Evolutionary conservation across 768 basidiomycete genomes (phyloP).

Genomic region (Chalciporus chontae): DNA sequence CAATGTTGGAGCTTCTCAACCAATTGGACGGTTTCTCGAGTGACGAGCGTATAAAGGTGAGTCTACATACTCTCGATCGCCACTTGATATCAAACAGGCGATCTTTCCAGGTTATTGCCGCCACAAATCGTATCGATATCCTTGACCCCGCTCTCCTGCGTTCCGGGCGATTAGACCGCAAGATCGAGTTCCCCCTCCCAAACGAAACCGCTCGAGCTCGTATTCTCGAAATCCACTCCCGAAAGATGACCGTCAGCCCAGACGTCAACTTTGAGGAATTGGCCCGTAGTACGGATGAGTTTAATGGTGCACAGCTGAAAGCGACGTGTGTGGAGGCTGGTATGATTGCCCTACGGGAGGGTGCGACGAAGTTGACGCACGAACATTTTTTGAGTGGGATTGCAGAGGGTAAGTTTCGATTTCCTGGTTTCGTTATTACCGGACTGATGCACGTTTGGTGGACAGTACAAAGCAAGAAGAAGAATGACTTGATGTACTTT

Average conservation of each 20-base stretch:
- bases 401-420: constrained; percentile 62
- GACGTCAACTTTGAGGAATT: constrained; percentile 98
- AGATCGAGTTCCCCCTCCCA: constrained; percentile 98
- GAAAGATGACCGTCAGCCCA: constrained; percentile 85
- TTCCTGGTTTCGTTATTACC: background rate
- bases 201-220: constrained; percentile 95
- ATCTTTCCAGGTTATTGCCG: constrained; percentile 81
- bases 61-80: background rate
- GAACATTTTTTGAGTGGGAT: constrained; percentile 96
- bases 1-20: constrained; percentile 99
- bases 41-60: constrained; percentile 94
- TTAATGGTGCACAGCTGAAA: constrained; percentile 96
- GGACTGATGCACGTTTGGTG: constrained; percentile 24
- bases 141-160: constrained; percentile 97
- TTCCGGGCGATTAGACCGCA: constrained; percentile 94
- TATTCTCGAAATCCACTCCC: constrained; percentile 94
- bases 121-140: constrained; percentile 98
- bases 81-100: constrained; percentile 4
- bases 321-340: constrained; percentile 99
- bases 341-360: constrained; percentile 96
- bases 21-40: constrained; percentile 97
- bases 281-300: constrained; percentile 95
- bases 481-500: constrained; percentile 96
- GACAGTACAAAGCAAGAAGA: constrained; percentile 98
- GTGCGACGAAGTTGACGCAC: constrained; percentile 82